phyloP scores from a whole-genome alignment of 2,329 filamentous ascomycete species.

The Aspergillus carbonarius region DNA sequence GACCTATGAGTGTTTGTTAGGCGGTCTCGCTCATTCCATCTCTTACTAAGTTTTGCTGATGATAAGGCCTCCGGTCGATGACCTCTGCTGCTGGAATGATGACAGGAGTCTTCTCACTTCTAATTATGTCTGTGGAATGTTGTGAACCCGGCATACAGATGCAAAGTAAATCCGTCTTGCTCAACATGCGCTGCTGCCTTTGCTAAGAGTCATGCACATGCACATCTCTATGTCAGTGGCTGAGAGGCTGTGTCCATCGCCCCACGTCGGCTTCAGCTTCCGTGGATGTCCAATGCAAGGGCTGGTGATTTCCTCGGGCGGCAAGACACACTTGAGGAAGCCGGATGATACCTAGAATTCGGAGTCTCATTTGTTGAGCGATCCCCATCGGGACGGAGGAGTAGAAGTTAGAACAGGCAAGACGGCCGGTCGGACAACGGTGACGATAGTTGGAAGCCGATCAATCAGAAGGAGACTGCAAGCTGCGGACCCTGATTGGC shows the following conservation, averaged over 20 bases:
- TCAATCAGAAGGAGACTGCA: neutral
- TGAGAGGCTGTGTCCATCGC: neutral
- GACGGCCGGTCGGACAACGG: neutral
- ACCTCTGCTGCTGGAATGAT: neutral
- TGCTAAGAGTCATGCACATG: neutral
- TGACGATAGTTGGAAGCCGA: neutral
- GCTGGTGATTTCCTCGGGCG: neutral
- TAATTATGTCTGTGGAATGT: neutral
- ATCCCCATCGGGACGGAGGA: neutral
- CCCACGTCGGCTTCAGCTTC: neutral
- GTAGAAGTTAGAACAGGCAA: neutral
- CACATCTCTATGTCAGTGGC: neutral
- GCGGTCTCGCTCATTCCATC: neutral
- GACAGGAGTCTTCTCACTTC: neutral
- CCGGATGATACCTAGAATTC: neutral
- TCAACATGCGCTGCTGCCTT: neutral
- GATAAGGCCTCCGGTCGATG: neutral
- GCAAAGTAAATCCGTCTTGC: neutral
- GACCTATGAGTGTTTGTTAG: neutral
- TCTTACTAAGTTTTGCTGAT: neutral
- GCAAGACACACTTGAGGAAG: neutral
- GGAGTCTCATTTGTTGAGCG: neutral
- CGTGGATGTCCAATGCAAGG: neutral
- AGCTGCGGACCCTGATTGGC: conserved; percentile 2
- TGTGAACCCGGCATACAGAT: neutral